Percentiles rank a stretch among this genome's conserved stretches.
Evolutionary conservation across 495 filamentous ascomycete genomes (phyloP).

Genomic region (Jackrogersella multiformis): DNA sequence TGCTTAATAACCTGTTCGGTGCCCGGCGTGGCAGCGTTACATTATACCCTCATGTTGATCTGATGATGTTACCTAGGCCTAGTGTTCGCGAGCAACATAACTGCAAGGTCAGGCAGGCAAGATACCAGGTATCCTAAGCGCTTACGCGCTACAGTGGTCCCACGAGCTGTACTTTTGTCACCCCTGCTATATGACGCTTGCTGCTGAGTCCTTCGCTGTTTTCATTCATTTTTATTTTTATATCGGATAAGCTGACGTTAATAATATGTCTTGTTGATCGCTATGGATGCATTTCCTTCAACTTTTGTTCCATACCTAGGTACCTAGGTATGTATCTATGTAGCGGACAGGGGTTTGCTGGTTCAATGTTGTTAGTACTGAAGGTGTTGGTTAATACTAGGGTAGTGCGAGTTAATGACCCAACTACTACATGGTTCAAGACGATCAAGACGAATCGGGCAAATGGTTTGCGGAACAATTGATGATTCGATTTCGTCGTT

Average conservation of each 20-base stretch:
- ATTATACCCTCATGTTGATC: slow-evolving; percentile 22
- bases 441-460: slow-evolving; percentile 27
- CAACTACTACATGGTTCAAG: slow-evolving; percentile 3
- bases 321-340: neutral
- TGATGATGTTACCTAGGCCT: slow-evolving; percentile 28
- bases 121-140: slow-evolving; percentile 3
- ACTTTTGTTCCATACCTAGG: neutral
- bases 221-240: neutral
- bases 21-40: slow-evolving; percentile 29
- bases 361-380: neutral
- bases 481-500: slow-evolving; percentile 19
- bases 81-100: neutral
- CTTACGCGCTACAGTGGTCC: slow-evolving; percentile 21
- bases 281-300: too few relatives aligned
- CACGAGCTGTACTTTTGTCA: slow-evolving; percentile 16
- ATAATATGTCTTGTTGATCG: too few relatives aligned
- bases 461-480: slow-evolving; percentile 9
- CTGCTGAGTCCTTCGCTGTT: neutral
- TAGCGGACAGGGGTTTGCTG: too few relatives aligned
- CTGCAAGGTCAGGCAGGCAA: slow-evolving; percentile 7
- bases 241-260: neutral
- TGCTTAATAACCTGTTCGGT: slow-evolving; percentile 27
- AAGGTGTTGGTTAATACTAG: neutral
- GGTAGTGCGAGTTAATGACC: neutral
- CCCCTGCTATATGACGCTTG: slow-evolving; percentile 6